Percentiles rank a stretch among this genome's conserved stretches.
Evolutionary conservation across 2,329 filamentous ascomycete genomes (phyloP).

Genomic region (Penicillium sp.): DNA sequence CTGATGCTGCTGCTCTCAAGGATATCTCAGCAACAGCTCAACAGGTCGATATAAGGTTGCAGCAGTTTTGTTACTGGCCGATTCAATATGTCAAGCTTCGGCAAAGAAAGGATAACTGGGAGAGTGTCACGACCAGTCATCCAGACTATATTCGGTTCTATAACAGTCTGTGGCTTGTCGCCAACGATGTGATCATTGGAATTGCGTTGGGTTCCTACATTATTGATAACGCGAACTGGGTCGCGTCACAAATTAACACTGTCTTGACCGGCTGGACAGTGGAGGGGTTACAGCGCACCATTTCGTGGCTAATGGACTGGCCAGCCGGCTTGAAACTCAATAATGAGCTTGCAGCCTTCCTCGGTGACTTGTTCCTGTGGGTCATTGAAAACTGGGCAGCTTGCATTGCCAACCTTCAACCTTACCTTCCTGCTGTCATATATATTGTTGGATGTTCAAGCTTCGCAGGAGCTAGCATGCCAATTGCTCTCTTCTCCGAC

Average conservation of each 20-base stretch:
- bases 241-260: slow-evolving; percentile 73
- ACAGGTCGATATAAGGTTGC: slow-evolving; percentile 92
- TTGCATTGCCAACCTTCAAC: slow-evolving; percentile 73
- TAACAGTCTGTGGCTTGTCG: slow-evolving; percentile 96
- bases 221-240: slow-evolving; percentile 85
- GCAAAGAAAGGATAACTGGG: slow-evolving; percentile 88
- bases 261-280: slow-evolving; percentile 81
- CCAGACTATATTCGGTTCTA: slow-evolving; percentile 99
- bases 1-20: slow-evolving; percentile 80
- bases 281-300: slow-evolving; percentile 80
- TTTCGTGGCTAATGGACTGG: slow-evolving; percentile 93
- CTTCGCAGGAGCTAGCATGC: slow-evolving; percentile 95
- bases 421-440: slow-evolving; percentile 79
- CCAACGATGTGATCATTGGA: slow-evolving; percentile 97
- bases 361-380: slow-evolving; percentile 95
- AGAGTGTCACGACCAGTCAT: slow-evolving; percentile 90
- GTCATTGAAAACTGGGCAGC: slow-evolving; percentile 98
- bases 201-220: slow-evolving; percentile 96
- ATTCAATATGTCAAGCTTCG: slow-evolving; percentile 91
- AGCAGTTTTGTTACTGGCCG: slow-evolving; percentile 99
- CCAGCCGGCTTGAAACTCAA: slow-evolving; percentile 95
- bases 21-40: slow-evolving; percentile 96
- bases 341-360: slow-evolving; percentile 84
- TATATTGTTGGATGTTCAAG: slow-evolving; percentile 92
- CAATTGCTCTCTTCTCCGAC: slow-evolving; percentile 92